Conservation (phyloP, 805 yeast species). For the Kuraishia cidri region DNA sequence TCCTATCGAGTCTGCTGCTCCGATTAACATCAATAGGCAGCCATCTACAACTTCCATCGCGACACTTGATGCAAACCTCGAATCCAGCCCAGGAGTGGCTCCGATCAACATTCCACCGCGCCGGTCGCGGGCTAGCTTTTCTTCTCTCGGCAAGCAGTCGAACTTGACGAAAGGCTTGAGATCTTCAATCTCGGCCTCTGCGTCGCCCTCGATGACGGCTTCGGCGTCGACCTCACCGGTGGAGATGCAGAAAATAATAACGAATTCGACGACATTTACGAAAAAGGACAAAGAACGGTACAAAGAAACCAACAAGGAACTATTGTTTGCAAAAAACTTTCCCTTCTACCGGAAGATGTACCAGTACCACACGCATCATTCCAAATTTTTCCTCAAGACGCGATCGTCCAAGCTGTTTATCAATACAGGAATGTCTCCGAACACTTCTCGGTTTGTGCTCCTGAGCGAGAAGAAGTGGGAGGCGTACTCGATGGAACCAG, state of each 20-base stretch:
- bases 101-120: slow-evolving; percentile 5
- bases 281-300: no score
- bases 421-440: slow-evolving; percentile 55
- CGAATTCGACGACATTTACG: no score
- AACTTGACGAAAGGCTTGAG: slow-evolving; percentile 4
- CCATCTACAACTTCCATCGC: background rate
- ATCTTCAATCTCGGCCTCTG: background rate
- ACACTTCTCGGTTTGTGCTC: slow-evolving; percentile 55
- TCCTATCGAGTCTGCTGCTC: background rate
- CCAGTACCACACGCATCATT: slow-evolving; percentile 40
- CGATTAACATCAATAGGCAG: no score
- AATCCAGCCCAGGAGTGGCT: background rate
- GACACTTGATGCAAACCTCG: background rate
- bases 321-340: slow-evolving; percentile 67
- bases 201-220: background rate
- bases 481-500: slow-evolving; percentile 45
- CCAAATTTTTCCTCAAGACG: slow-evolving; percentile 35
- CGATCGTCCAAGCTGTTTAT: slow-evolving; percentile 33
- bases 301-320: slow-evolving; percentile 35
- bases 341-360: slow-evolving; percentile 67
- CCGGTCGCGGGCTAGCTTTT: slow-evolving; percentile 1
- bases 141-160: background rate
- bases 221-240: slow-evolving; percentile 2
- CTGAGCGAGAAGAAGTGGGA: slow-evolving; percentile 68
- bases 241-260: no score